Evolutionary conservation across 164 flowering plant species (phyloP), one percentile per base, ranked within the genome.

Genomic region (Vitis rupestris): DNA sequence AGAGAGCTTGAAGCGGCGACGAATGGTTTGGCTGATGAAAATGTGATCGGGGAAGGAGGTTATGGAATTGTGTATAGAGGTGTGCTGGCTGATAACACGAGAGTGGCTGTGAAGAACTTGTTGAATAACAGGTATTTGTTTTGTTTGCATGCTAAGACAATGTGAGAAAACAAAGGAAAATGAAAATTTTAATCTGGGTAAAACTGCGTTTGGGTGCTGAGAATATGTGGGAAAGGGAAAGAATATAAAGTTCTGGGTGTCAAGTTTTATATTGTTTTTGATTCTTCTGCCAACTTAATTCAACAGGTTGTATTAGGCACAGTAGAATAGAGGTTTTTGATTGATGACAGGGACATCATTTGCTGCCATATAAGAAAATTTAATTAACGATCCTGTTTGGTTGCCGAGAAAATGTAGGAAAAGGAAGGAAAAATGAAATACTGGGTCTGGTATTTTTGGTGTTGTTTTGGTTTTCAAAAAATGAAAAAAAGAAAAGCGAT

Each of bases 11-110:
- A 95, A 67, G 85, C 78, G 23, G 98, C 99, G 3, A 93, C 97
- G 0, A 80, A 88, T 69, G 91, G 97, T 3, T 73, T 95, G 67
- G 79, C 87, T 10, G 94, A 87, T 69, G 99, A 90, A 85, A 95
- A 93, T 85, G 97, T 93, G 80, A 90, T 95, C 48, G 99, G 99
- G 1, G 99, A 91, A 83, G 99, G 99, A 50, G 99, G 99, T 1
- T 91, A 96, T 76, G 99, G 99, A 30, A 93, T 93, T 71, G 99
- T 96, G 23, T 96, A 96, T 70, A 68, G 81, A 4, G 99, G 99
- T 9, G 77, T 91, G 54, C 77, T 96, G 68, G 74, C 56, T 16
- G 99, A 96, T 84, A 86, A 85, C 14, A 85, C 97, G 10, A 71
- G 57, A 53, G 85, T 96, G 9, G 99, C 98, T 13, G 91, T 96